Conservation (phyloP, 768 basidiomycete genomes). For the Solioccasus polychromus region DNA sequence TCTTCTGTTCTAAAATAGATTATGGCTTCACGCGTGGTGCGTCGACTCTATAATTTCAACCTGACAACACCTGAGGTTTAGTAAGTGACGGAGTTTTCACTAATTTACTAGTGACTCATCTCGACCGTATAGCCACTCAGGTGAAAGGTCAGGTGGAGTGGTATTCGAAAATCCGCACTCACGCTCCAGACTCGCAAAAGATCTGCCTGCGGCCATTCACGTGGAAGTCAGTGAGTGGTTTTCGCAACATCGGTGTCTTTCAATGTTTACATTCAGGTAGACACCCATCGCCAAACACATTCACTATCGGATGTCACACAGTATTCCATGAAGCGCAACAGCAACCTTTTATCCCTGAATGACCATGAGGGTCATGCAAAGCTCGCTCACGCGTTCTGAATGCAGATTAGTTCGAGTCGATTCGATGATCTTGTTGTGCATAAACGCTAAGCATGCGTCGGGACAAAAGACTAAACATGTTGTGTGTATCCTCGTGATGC, state of each 20-base stretch:
- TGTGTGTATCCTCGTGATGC: neutral
- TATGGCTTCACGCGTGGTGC: slow-evolving; percentile 57
- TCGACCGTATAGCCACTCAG: slow-evolving; percentile 14
- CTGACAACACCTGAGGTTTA: slow-evolving; percentile 27
- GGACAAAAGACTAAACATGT: neutral
- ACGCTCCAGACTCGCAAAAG: slow-evolving; percentile 16
- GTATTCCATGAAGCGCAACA: slow-evolving; percentile 21
- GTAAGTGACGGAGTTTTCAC: slow-evolving; percentile 15
- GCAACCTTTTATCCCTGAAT: slow-evolving; percentile 22
- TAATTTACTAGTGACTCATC: neutral
- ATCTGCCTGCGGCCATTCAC: slow-evolving; percentile 26
- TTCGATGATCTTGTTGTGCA: no score
- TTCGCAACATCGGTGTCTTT: neutral
- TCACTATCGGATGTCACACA: slow-evolving; percentile 23
- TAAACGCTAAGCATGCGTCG: neutral
- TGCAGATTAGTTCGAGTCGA: neutral
- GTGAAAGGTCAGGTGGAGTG: slow-evolving; percentile 17
- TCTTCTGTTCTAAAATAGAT: slow-evolving; percentile 36
- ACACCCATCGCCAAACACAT: slow-evolving; percentile 27
- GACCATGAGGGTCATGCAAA: slow-evolving; percentile 19
- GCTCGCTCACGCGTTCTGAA: slow-evolving; percentile 14
- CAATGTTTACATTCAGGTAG: slow-evolving; percentile 21
- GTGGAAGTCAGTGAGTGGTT: slow-evolving; percentile 30
- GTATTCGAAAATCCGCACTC: slow-evolving; percentile 16
- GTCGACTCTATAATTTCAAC: slow-evolving; percentile 52